Evolutionary conservation across 2,329 filamentous ascomycete species (phyloP).

Genomic region (Neopestalotiopsis rosae): DNA sequence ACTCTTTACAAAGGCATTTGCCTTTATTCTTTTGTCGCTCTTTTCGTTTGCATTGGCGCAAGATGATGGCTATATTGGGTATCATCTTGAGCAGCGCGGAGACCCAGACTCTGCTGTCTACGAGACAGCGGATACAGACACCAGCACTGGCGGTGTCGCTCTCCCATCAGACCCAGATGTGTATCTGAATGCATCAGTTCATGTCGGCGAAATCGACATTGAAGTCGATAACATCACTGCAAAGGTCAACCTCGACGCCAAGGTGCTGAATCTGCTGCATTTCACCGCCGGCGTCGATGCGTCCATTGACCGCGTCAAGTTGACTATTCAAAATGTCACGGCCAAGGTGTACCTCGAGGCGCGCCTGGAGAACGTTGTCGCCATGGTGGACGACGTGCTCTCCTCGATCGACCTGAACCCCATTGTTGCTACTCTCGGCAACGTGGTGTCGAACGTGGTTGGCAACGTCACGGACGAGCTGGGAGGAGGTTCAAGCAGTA

Average conservation of each 20-base stretch:
- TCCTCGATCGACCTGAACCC: conserved; percentile 66
- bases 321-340: conserved; percentile 62
- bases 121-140: conserved; percentile 61
- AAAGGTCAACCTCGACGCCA: conserved; percentile 64
- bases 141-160: conserved; percentile 50
- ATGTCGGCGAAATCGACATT: conserved; percentile 63
- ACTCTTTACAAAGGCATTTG: conserved; percentile 27
- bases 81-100: conserved; percentile 55
- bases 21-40: conserved; percentile 36
- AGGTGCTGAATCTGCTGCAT: conserved; percentile 61
- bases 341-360: conserved; percentile 65
- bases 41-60: conserved; percentile 27
- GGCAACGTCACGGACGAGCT: conserved; percentile 42
- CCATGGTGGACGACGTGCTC: conserved; percentile 64
- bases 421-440: conserved; percentile 59
- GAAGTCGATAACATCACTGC: conserved; percentile 64
- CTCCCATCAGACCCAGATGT: conserved; percentile 59
- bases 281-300: conserved; percentile 67
- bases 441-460: conserved; percentile 53
- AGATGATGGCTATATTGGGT: conserved; percentile 59
- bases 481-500: conserved; percentile 31
- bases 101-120: conserved; percentile 57
- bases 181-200: conserved; percentile 63
- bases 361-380: conserved; percentile 62
- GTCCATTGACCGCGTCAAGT: conserved; percentile 59